Conservation (phyloP, 2,329 filamentous ascomycete species). For the Talaromyces funiculosus region DNA sequence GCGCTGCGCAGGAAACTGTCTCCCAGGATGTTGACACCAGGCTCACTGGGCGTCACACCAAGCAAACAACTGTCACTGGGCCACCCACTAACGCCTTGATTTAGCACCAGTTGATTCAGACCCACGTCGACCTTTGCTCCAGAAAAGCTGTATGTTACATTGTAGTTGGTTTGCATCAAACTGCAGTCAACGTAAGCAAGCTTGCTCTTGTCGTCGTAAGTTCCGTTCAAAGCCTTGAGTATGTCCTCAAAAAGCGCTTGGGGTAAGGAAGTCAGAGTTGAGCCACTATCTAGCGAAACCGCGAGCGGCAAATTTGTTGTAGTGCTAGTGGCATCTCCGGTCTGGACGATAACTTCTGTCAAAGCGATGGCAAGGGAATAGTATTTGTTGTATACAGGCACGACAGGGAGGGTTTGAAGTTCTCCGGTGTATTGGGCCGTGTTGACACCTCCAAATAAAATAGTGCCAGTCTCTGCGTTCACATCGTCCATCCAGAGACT, state of each 20-base stretch:
- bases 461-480: constrained; percentile 53
- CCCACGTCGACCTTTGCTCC: constrained; percentile 48
- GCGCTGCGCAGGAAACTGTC: constrained; percentile 68
- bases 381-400: constrained; percentile 45
- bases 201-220: constrained; percentile 30
- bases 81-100: constrained; percentile 50
- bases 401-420: constrained; percentile 58
- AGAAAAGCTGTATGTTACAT: constrained; percentile 52
- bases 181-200: constrained; percentile 50
- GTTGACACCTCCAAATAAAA: constrained; percentile 75
- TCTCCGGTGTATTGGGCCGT: constrained; percentile 64
- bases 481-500: constrained; percentile 49
- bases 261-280: constrained; percentile 62
- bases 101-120: constrained; percentile 57
- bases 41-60: constrained; percentile 57
- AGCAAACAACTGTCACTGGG: constrained; percentile 60
- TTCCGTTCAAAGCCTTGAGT: constrained; percentile 45
- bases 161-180: constrained; percentile 29
- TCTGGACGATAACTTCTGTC: constrained; percentile 48
- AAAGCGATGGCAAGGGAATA: constrained; percentile 58
- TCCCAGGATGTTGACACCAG: constrained; percentile 56
- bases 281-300: constrained; percentile 67
- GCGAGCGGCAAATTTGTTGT: constrained; percentile 42
- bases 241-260: constrained; percentile 45
- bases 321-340: constrained; percentile 16